phyloP scores from a whole-genome alignment of 2,329 filamentous ascomycete species.

The Paradendryphiella salina region DNA sequence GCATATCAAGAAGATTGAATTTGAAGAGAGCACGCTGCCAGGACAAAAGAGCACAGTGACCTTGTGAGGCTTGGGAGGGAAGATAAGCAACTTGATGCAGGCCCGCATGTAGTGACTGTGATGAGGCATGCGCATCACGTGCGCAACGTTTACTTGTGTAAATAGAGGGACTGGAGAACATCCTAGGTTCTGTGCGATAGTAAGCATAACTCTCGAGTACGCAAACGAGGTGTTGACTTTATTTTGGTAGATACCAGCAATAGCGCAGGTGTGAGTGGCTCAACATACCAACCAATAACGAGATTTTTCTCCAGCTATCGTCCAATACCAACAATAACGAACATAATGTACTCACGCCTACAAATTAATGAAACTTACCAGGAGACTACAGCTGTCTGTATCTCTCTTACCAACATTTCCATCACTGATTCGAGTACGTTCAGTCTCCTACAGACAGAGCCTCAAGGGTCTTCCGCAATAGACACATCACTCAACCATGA shows the following conservation, averaged over 20 bases:
- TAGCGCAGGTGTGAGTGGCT: neutral
- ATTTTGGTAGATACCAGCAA: neutral
- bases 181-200: neutral
- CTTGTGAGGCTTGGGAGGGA: slow-evolving; percentile 22
- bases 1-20: slow-evolving; percentile 83
- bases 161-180: neutral
- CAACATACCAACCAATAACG: slow-evolving; percentile 1
- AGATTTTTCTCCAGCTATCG: neutral
- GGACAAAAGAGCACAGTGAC: slow-evolving; percentile 30
- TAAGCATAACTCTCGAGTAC: neutral
- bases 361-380: neutral
- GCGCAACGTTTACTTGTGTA: neutral
- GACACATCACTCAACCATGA: neutral
- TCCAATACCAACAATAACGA: neutral
- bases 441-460: neutral
- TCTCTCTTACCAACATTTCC: neutral
- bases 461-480: neutral
- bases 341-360: neutral
- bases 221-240: too few species aligned
- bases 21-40: slow-evolving; percentile 63
- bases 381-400: neutral
- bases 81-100: neutral
- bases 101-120: neutral
- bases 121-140: neutral
- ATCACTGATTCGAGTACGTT: neutral